These are phyloP conservation scores for Penicillium diatomitis DNA, from an alignment of 495 filamentous ascomycete species.

Conservation along the genomic window DNA sequence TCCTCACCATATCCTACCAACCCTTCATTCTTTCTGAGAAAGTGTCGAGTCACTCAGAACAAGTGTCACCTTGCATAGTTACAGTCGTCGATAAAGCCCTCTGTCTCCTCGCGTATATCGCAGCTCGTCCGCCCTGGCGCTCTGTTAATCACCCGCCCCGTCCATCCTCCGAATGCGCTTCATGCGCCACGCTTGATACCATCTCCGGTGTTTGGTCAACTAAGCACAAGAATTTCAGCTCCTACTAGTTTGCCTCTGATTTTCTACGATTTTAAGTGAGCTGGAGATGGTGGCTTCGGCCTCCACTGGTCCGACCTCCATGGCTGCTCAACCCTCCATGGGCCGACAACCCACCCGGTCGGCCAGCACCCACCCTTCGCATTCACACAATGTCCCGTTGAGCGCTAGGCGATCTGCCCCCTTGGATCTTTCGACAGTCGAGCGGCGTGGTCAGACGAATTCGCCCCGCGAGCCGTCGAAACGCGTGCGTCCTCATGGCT, in stretches of 20 bases:
- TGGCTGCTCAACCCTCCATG: slow-evolving; percentile 27
- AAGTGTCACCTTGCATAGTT: too few relatives aligned
- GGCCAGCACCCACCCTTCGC: slow-evolving; percentile 36
- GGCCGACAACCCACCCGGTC: slow-evolving; percentile 32
- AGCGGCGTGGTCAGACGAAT: slow-evolving; percentile 73
- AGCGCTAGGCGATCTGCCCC: slow-evolving; percentile 62
- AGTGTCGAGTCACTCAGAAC: too few relatives aligned
- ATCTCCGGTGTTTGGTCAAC: slow-evolving; percentile 20
- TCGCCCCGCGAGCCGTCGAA: slow-evolving; percentile 67
- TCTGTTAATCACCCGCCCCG: slow-evolving; percentile 4
- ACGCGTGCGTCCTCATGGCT: slow-evolving; percentile 66
- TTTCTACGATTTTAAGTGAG: background rate
- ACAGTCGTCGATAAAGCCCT: background rate
- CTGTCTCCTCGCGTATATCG: background rate
- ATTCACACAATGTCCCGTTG: slow-evolving; percentile 52
- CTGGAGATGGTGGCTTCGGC: slow-evolving; percentile 45
- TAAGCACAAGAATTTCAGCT: slow-evolving; percentile 10
- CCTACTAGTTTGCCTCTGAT: slow-evolving; percentile 1
- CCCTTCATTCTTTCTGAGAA: background rate
- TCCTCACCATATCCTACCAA: background rate
- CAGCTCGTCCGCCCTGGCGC: slow-evolving; percentile 10
- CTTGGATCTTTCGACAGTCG: slow-evolving; percentile 82
- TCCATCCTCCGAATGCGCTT: slow-evolving; percentile 23
- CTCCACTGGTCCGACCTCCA: slow-evolving; percentile 36
- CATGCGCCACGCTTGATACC: slow-evolving; percentile 18